Evolutionary conservation across 148 eudicot species (phyloP).

Genomic region (Vaccinium myrtillus): DNA sequence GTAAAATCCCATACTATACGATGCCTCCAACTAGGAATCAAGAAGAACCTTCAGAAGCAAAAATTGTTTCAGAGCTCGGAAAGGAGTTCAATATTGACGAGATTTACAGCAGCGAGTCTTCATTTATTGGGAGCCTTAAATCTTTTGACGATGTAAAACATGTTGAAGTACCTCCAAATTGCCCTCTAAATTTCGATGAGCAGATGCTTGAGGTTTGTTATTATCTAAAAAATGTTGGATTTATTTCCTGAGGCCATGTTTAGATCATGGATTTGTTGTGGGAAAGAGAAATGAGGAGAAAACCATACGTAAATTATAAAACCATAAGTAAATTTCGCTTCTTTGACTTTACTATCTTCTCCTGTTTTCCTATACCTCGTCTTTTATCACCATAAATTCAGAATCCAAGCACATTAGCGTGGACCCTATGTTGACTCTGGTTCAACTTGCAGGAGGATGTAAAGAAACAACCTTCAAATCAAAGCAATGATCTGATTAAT

Average conservation of each 20-base stretch:
- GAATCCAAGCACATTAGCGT: not conserved
- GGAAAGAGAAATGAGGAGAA: not conserved
- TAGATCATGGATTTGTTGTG: not conserved
- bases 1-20: conserved; percentile 88
- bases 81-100: conserved; percentile 87
- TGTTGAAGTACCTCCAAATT: conserved; percentile 78
- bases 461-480: conserved; percentile 23
- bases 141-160: conserved; percentile 65
- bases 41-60: conserved; percentile 61
- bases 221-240: not conserved
- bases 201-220: conserved; percentile 74
- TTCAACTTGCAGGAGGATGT: conserved; percentile 43
- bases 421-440: not conserved
- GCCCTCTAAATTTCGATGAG: conserved; percentile 71
- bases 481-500: not conserved
- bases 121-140: conserved; percentile 85
- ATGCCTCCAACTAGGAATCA: conserved; percentile 85
- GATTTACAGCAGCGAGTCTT: conserved; percentile 74
- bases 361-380: not conserved
- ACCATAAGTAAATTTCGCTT: not conserved
- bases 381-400: not conserved
- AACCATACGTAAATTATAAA: not conserved
- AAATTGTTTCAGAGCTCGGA: conserved; percentile 75
- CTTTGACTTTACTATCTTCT: not conserved
- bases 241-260: not conserved